Conservation (phyloP, 2,329 filamentous ascomycete species). For the Teratosphaeria nubilosa region DNA sequence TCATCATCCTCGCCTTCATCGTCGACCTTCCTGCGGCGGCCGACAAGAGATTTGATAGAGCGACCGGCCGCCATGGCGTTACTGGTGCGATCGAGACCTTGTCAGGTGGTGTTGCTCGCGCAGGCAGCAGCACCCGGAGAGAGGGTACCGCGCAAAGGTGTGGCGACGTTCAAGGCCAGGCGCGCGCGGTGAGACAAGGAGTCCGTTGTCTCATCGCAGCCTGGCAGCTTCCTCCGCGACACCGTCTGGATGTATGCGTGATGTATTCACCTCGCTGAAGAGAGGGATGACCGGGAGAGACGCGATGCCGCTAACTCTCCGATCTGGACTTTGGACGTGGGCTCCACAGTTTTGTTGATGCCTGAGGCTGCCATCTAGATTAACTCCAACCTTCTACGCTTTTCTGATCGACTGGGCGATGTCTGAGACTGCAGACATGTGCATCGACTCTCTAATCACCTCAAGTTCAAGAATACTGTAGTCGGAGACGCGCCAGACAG, state of each 20-base stretch:
- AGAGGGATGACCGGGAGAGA: background rate
- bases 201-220: background rate
- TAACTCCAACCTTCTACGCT: background rate
- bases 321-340: background rate
- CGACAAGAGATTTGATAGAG: constrained; percentile 53
- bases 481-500: no score
- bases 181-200: background rate
- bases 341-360: background rate
- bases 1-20: constrained; percentile 62
- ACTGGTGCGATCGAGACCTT: background rate
- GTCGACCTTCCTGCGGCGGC: constrained; percentile 57
- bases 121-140: background rate
- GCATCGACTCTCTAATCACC: no score
- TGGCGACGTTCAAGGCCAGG: background rate
- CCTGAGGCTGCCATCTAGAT: background rate
- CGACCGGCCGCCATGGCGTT: constrained; percentile 42
- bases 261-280: background rate
- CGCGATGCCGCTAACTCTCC: background rate
- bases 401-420: background rate
- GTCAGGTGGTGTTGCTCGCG: background rate
- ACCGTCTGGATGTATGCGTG: background rate
- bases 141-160: background rate
- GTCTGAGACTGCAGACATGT: no score
- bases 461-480: no score
- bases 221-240: background rate